These are phyloP conservation scores for Nosema muscidifuracis DNA, from an alignment of 371 early-diverging fungal genomes.

Conservation along the genomic window DNA sequence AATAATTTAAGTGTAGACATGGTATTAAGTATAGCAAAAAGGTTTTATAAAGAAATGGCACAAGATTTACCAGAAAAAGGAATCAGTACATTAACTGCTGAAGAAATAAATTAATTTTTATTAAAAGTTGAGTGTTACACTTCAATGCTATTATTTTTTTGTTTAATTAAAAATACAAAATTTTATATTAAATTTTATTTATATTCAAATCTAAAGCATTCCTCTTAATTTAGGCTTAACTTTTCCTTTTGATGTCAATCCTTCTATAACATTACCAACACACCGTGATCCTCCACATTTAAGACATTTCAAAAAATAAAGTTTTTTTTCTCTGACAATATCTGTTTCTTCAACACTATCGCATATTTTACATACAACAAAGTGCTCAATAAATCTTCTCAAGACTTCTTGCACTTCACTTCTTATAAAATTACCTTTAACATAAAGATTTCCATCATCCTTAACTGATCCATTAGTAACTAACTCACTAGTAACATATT, in stretches of 20 bases:
- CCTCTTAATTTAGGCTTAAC: conserved; percentile 45
- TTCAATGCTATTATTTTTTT: too few species aligned
- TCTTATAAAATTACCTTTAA: conserved; percentile 95
- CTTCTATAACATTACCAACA: conserved; percentile 71
- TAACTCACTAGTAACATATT: conserved; percentile 92
- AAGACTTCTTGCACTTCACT: conserved; percentile 95
- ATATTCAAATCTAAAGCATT: conserved; percentile 27
- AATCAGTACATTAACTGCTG: conserved; percentile 15
- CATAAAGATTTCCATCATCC: conserved; percentile 77
- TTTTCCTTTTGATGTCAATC: conserved; percentile 73
- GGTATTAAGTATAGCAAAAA: conserved; percentile 82
- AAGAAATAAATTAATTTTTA: conserved; percentile 10
- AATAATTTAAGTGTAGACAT: conserved; percentile 90
- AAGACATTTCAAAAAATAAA: conserved; percentile 93
- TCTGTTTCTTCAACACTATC: conserved; percentile 79
- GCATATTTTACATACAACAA: conserved; percentile 97
- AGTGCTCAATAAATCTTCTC: conserved; percentile 92
- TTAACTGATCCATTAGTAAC: conserved; percentile 93
- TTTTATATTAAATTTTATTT: too few species aligned
- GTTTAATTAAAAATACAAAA: too few species aligned
- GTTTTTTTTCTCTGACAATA: conserved; percentile 86
- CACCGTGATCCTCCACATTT: conserved; percentile 88
- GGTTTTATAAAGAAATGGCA: conserved; percentile 87
- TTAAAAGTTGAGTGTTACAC: too few species aligned
- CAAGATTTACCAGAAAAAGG: conserved; percentile 64